Conservation (phyloP, 2,329 filamentous ascomycete species). For the Juglanconis sp. region DNA sequence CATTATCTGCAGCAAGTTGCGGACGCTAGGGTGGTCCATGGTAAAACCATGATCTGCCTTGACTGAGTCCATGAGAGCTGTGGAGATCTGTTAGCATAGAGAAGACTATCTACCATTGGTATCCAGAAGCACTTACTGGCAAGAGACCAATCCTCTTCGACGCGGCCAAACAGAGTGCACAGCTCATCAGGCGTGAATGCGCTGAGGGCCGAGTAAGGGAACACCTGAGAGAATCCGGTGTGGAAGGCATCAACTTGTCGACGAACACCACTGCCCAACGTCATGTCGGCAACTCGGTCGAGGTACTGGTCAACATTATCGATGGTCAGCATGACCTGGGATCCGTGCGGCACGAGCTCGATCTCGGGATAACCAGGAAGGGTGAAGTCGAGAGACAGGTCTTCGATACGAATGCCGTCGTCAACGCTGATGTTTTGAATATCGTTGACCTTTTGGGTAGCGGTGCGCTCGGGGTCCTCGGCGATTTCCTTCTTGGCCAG, state of each 20-base stretch:
- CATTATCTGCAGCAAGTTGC: slow-evolving; percentile 91
- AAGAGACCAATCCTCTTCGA: slow-evolving; percentile 95
- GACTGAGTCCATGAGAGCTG: slow-evolving; percentile 94
- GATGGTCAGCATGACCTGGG: slow-evolving; percentile 74
- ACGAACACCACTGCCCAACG: slow-evolving; percentile 82
- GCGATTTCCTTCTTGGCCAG: slow-evolving; percentile 78
- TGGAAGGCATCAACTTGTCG: slow-evolving; percentile 90
- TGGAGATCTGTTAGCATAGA: slow-evolving; percentile 23
- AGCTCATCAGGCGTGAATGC: slow-evolving; percentile 95
- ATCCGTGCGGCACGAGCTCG: slow-evolving; percentile 74
- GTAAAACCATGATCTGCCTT: slow-evolving; percentile 99
- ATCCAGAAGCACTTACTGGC: slow-evolving; percentile 67
- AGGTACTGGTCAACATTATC: slow-evolving; percentile 89
- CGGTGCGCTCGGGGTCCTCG: slow-evolving; percentile 61
- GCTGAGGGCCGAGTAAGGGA: slow-evolving; percentile 86
- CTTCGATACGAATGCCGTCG: slow-evolving; percentile 69
- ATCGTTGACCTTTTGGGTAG: slow-evolving; percentile 68
- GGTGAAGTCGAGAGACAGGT: slow-evolving; percentile 90
- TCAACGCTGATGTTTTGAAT: slow-evolving; percentile 71
- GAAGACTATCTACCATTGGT: background rate
- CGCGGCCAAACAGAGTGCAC: slow-evolving; percentile 87
- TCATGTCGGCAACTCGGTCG: slow-evolving; percentile 87
- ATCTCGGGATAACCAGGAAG: slow-evolving; percentile 86
- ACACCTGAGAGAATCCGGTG: slow-evolving; percentile 88
- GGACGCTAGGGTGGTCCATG: slow-evolving; percentile 94